phyloP scores from a whole-genome alignment of 768 basidiomycete species.

The Suillus luteus region DNA sequence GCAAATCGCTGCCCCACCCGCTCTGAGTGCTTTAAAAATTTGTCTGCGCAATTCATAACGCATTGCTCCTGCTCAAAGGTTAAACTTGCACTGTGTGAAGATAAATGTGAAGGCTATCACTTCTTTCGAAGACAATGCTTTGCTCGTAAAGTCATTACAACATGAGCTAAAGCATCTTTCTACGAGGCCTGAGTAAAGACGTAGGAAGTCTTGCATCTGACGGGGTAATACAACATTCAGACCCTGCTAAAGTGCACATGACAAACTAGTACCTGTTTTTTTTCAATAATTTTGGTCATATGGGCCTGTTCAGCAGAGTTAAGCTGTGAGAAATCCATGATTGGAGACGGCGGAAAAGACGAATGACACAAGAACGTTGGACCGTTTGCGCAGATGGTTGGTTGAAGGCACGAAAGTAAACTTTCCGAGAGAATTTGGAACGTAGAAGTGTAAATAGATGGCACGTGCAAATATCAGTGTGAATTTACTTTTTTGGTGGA shows the following conservation, averaged over 20 bases:
- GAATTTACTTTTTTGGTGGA: slow-evolving; percentile 9
- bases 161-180: slow-evolving; percentile 96
- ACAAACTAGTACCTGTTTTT: slow-evolving; percentile 75
- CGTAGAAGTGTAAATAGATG: slow-evolving; percentile 1
- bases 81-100: slow-evolving; percentile 12
- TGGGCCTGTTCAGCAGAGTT: slow-evolving; percentile 93
- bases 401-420: slow-evolving; percentile 16
- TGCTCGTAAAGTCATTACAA: slow-evolving; percentile 96
- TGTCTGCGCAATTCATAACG: slow-evolving; percentile 92
- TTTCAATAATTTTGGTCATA: slow-evolving; percentile 93
- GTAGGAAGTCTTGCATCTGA: slow-evolving; percentile 98
- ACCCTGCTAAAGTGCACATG: not conserved
- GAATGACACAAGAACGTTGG: slow-evolving; percentile 13
- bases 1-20: slow-evolving; percentile 90
- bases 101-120: slow-evolving; percentile 38
- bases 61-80: slow-evolving; percentile 71
- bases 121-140: slow-evolving; percentile 92
- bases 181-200: slow-evolving; percentile 90
- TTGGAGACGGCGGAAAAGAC: slow-evolving; percentile 14
- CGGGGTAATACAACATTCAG: slow-evolving; percentile 10
- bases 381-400: slow-evolving; percentile 10
- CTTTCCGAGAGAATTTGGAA: slow-evolving; percentile 7
- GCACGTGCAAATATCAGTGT: slow-evolving; percentile 10
- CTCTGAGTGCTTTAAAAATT: slow-evolving; percentile 96
- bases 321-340: slow-evolving; percentile 91